Evolutionary conservation across 2,329 filamentous ascomycete species (phyloP).

Genomic region (Drechmeria coniospora): DNA sequence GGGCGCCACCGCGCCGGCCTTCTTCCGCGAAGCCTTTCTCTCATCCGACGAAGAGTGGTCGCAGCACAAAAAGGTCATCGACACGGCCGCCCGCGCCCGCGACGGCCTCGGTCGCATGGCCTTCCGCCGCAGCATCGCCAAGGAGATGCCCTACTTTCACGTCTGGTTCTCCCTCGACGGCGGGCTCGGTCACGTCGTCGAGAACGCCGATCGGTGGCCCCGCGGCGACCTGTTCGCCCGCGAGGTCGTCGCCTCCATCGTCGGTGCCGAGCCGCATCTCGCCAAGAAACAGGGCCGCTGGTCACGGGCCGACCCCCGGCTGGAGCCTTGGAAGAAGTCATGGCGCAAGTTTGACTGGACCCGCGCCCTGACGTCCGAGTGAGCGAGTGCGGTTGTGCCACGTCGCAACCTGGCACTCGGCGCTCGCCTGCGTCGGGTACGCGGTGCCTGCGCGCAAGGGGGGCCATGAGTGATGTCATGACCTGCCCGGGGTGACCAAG

Average conservation of each 20-base stretch:
- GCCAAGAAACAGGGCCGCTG: slow-evolving; percentile 86
- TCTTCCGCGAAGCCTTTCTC: slow-evolving; percentile 90
- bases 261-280: slow-evolving; percentile 66
- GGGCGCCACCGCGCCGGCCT: slow-evolving; percentile 83
- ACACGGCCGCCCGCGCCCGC: slow-evolving; percentile 52
- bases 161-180: slow-evolving; percentile 91
- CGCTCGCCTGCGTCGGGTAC: too few species aligned
- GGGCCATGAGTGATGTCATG: not conserved
- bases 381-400: not conserved
- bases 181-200: slow-evolving; percentile 81
- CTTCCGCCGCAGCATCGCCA: slow-evolving; percentile 69
- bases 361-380: slow-evolving; percentile 32
- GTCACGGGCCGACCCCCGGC: slow-evolving; percentile 52
- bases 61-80: slow-evolving; percentile 88
- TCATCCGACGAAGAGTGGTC: slow-evolving; percentile 83
- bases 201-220: slow-evolving; percentile 76
- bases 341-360: slow-evolving; percentile 94
- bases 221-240: slow-evolving; percentile 82
- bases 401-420: too few species aligned
- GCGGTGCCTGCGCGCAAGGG: too few species aligned
- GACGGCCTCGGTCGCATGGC: slow-evolving; percentile 62
- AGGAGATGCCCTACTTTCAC: slow-evolving; percentile 98
- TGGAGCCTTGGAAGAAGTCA: slow-evolving; percentile 64
- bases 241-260: slow-evolving; percentile 83
- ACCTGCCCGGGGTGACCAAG: not conserved